Percentiles rank a stretch among this genome's conserved stretches.
These are phyloP conservation scores for Alternaria arborescens DNA, from an alignment of 2,329 filamentous ascomycete genomes.

Conservation along the genomic window DNA sequence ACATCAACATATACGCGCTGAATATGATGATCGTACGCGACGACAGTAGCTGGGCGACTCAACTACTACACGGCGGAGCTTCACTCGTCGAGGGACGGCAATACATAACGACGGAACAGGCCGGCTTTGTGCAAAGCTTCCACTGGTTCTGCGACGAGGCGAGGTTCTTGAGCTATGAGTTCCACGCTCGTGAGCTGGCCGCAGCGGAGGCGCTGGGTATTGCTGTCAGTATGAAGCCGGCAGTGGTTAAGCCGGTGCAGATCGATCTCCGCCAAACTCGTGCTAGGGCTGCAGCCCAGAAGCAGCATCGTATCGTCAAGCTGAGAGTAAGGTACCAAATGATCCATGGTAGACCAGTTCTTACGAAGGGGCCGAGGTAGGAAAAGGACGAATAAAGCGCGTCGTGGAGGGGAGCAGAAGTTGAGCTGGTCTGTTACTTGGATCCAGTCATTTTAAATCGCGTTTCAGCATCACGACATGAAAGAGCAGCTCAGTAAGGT, in stretches of 20 bases:
- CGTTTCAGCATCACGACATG: rapidly evolving
- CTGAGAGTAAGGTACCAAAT: slow-evolving; percentile 13
- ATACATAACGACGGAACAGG: neutral
- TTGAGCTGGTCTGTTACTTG: neutral
- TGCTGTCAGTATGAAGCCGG: neutral
- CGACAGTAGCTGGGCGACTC: slow-evolving; percentile 13
- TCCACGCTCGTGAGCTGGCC: slow-evolving; percentile 12
- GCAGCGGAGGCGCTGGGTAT: neutral
- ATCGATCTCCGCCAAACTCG: neutral
- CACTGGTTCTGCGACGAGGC: slow-evolving; percentile 23
- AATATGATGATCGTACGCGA: slow-evolving; percentile 13
- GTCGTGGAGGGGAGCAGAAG: neutral
- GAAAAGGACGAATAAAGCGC: neutral
- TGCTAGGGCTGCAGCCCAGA: neutral
- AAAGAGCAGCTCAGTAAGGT: rapidly evolving
- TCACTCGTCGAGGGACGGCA: slow-evolving; percentile 20
- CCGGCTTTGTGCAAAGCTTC: slow-evolving; percentile 14
- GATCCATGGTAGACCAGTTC: neutral
- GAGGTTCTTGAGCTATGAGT: slow-evolving; percentile 16
- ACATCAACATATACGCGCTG: neutral
- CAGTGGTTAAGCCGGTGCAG: neutral
- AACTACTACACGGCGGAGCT: slow-evolving; percentile 6
- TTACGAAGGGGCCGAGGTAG: neutral
- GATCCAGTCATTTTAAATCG: rapidly evolving
- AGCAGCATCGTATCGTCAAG: slow-evolving; percentile 10